These are phyloP conservation scores for Neurospora sublineolata DNA, from an alignment of 495 filamentous ascomycete genomes.

Conservation along the genomic window DNA sequence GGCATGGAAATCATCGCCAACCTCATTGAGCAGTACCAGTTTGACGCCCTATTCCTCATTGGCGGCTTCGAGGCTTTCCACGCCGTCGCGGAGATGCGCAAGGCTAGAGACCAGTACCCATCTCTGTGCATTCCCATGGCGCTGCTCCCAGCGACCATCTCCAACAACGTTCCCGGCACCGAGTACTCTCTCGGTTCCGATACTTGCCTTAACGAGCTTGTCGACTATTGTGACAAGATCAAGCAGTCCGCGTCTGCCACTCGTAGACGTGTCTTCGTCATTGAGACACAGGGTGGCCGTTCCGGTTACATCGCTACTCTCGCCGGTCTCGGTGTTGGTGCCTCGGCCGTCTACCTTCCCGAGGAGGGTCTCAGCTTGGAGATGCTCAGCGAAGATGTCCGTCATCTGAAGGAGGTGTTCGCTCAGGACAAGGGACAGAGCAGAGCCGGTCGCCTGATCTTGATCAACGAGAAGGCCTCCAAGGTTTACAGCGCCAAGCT, in stretches of 20 bases:
- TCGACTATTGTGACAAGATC: slow-evolving; percentile 93
- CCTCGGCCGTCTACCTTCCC: slow-evolving; percentile 92
- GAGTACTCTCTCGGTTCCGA: slow-evolving; percentile 96
- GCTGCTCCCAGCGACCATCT: slow-evolving; percentile 90
- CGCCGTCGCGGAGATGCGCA: slow-evolving; percentile 72
- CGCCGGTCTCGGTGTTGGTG: slow-evolving; percentile 78
- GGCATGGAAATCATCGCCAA: slow-evolving; percentile 73
- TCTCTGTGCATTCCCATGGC: slow-evolving; percentile 90
- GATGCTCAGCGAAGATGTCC: slow-evolving; percentile 86
- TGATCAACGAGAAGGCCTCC: slow-evolving; percentile 87
- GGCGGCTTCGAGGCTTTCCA: slow-evolving; percentile 98
- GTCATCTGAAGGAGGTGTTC: slow-evolving; percentile 79
- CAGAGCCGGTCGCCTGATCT: slow-evolving; percentile 84
- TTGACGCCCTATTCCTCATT: slow-evolving; percentile 85
- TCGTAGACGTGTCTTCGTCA: slow-evolving; percentile 86
- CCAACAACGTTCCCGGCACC: slow-evolving; percentile 95
- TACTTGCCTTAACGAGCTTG: slow-evolving; percentile 93
- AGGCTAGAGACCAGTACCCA: slow-evolving; percentile 63
- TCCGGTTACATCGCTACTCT: slow-evolving; percentile 92
- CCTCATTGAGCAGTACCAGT: slow-evolving; percentile 73
- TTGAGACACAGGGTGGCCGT: slow-evolving; percentile 92
- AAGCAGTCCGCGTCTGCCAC: slow-evolving; percentile 92
- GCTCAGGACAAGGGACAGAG: slow-evolving; percentile 76
- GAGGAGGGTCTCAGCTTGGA: slow-evolving; percentile 91
- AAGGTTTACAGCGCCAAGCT: slow-evolving; percentile 84